Percentiles rank a stretch among this genome's conserved stretches.
phyloP scores from a whole-genome alignment of 352 stramenopile species.

The Phytophthora pinifolia region DNA sequence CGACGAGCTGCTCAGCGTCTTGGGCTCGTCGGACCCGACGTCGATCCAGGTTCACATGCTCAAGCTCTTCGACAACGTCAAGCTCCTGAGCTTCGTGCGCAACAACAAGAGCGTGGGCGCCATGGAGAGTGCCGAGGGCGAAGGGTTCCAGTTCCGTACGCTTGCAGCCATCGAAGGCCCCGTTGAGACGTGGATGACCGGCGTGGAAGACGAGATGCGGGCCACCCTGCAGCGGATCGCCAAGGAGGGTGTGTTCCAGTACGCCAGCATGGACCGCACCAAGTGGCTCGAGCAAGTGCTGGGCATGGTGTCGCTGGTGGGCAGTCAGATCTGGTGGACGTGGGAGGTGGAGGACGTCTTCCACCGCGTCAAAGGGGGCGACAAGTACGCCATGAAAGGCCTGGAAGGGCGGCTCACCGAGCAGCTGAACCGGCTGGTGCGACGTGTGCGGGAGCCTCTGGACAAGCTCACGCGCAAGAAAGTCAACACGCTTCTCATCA shows the following conservation, averaged over 20 bases:
- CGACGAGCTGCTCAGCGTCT: slow-evolving; percentile 90
- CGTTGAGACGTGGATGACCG: slow-evolving; percentile 94
- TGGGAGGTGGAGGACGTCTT: slow-evolving; percentile 96
- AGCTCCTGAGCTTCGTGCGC: slow-evolving; percentile 86
- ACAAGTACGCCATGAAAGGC: slow-evolving; percentile 95
- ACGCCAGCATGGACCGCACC: slow-evolving; percentile 83
- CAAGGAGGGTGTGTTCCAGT: slow-evolving; percentile 94
- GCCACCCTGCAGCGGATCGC: slow-evolving; percentile 85
- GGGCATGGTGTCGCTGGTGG: slow-evolving; percentile 92
- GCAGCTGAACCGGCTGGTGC: slow-evolving; percentile 91
- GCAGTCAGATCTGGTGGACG: slow-evolving; percentile 94
- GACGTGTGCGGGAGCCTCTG: slow-evolving; percentile 88
- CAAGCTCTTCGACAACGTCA: slow-evolving; percentile 96
- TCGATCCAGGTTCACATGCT: slow-evolving; percentile 95
- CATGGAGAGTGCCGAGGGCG: slow-evolving; percentile 92
- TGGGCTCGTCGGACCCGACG: slow-evolving; percentile 90
- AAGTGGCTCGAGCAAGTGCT: slow-evolving; percentile 89
- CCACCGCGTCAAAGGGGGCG: slow-evolving; percentile 79
- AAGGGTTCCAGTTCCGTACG: slow-evolving; percentile 86
- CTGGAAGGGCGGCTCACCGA: slow-evolving; percentile 88
- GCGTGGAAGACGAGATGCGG: slow-evolving; percentile 91
- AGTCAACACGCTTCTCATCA: slow-evolving; percentile 92
- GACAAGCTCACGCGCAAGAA: slow-evolving; percentile 89
- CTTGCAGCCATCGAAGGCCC: slow-evolving; percentile 85
- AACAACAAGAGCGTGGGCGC: slow-evolving; percentile 89